Evolutionary conservation across 2,329 filamentous ascomycete genomes (phyloP).

Genomic region (Cladosporium halotolerans): DNA sequence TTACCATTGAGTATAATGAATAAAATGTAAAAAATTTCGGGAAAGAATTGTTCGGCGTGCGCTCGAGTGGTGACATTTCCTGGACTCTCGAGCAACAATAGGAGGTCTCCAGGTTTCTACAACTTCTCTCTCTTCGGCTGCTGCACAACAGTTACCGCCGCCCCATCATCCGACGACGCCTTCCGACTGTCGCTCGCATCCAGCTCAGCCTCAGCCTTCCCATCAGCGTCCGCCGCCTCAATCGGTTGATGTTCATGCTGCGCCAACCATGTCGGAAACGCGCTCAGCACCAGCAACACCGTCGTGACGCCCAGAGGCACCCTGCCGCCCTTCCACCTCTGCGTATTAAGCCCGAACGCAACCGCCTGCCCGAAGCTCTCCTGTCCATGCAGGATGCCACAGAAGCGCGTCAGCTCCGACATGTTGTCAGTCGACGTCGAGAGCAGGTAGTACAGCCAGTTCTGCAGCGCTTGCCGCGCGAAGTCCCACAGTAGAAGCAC

Average conservation of each 20-base stretch:
- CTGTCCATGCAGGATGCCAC: constrained; percentile 40
- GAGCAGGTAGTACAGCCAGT: constrained; percentile 52
- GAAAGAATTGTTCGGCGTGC: not conserved
- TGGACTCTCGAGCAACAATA: no score
- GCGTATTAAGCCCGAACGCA: constrained; percentile 39
- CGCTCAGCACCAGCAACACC: constrained; percentile 22
- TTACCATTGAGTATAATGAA: not conserved
- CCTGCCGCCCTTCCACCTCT: constrained; percentile 38
- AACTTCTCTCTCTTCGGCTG: not conserved
- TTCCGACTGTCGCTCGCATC: not conserved
- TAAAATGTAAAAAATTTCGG: not conserved
- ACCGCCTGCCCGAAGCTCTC: constrained; percentile 42
- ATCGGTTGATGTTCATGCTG: constrained; percentile 28
- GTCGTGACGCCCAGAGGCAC: constrained; percentile 39
- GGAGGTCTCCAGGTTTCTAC: no score
- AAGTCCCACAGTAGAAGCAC: constrained; percentile 47
- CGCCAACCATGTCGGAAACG: constrained; percentile 29
- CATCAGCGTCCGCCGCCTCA: not conserved
- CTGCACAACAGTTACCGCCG: not conserved
- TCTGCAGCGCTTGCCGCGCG: constrained; percentile 47
- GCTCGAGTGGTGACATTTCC: no score
- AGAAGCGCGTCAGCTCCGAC: constrained; percentile 42
- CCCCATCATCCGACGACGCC: not conserved
- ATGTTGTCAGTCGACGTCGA: constrained; percentile 52
- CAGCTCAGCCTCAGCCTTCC: not conserved